Conservation (phyloP, 2,329 filamentous ascomycete species). For the Dactylellina cionopaga region DNA sequence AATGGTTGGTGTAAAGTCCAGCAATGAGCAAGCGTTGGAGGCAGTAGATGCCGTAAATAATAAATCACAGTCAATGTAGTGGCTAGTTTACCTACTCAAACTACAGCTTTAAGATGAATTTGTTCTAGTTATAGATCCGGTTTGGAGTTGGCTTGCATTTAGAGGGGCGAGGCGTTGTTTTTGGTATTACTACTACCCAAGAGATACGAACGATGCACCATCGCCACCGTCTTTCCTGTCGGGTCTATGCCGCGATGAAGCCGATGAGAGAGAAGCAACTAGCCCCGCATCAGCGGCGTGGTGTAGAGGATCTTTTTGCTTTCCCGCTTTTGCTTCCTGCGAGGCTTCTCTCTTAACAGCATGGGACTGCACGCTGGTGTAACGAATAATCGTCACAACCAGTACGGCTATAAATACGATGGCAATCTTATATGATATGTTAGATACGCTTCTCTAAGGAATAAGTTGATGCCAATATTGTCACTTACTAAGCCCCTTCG, state of each 20-base stretch:
- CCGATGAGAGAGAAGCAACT: conserved; percentile 32
- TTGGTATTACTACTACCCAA: conserved; percentile 13
- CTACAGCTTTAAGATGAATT: background rate
- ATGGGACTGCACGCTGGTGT: conserved; percentile 46
- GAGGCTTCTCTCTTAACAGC: conserved; percentile 39
- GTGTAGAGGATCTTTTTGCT: conserved; percentile 22
- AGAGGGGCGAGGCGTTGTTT: conserved; percentile 30
- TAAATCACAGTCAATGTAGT: conserved; percentile 11
- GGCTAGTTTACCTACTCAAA: background rate
- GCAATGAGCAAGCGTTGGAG: background rate
- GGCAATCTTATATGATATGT: conserved; percentile 39
- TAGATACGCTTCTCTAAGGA: conserved; percentile 4
- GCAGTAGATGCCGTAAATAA: background rate
- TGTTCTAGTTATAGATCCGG: background rate
- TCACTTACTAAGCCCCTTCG: conserved; percentile 68
- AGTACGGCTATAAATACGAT: conserved; percentile 47
- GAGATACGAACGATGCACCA: conserved; percentile 42
- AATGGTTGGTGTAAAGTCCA: conserved; percentile 38
- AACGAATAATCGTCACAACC: conserved; percentile 47
- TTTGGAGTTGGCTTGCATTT: background rate
- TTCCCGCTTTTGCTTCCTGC: conserved; percentile 18
- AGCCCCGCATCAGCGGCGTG: conserved; percentile 38
- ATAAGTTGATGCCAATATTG: background rate
- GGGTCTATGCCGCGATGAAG: conserved; percentile 1
- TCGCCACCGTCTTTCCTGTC: conserved; percentile 40